Evolutionary conservation across 352 stramenopile species (phyloP).

Genomic region (Peronospora belbahrii): DNA sequence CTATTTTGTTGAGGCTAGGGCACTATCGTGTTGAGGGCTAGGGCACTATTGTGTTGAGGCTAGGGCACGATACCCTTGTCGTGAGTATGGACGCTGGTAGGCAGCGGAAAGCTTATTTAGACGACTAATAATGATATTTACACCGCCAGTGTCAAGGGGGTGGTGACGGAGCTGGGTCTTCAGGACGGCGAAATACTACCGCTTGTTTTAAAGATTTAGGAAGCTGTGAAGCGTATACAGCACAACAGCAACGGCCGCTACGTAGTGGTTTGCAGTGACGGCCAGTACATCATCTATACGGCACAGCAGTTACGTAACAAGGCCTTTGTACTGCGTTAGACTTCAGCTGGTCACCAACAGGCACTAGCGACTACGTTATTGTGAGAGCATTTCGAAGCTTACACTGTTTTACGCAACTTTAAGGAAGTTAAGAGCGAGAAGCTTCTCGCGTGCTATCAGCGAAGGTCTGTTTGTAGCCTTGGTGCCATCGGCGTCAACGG

Average conservation of each 20-base stretch:
- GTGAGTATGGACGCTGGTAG: slow-evolving; percentile 93
- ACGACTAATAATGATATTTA: slow-evolving; percentile 98
- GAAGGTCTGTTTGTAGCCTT: slow-evolving; percentile 93
- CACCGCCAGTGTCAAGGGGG: slow-evolving; percentile 89
- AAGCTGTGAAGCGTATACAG: slow-evolving; percentile 96
- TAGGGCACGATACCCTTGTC: slow-evolving; percentile 96
- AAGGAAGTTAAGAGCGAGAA: slow-evolving; percentile 94
- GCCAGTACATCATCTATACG: slow-evolving; percentile 99
- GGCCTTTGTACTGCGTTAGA: slow-evolving; percentile 94
- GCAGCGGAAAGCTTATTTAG: slow-evolving; percentile 96
- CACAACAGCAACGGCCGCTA: slow-evolving; percentile 99
- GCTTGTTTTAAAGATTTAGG: slow-evolving; percentile 88
- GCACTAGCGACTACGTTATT: slow-evolving; percentile 98
- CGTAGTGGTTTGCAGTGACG: slow-evolving; percentile 96
- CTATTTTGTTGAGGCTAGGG: too few relatives aligned
- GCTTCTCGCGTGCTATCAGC: slow-evolving; percentile 87
- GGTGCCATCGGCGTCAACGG: slow-evolving; percentile 94
- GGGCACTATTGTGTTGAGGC: slow-evolving; percentile 92
- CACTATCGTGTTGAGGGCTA: too few relatives aligned
- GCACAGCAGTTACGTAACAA: slow-evolving; percentile 93
- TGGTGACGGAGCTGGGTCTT: slow-evolving; percentile 62
- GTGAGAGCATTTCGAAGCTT: slow-evolving; percentile 93
- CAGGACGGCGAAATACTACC: slow-evolving; percentile 87
- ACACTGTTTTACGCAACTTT: slow-evolving; percentile 99
- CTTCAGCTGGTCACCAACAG: slow-evolving; percentile 95